Evolutionary conservation across 768 basidiomycete species (phyloP).

Genomic region (Trametes meyenii): DNA sequence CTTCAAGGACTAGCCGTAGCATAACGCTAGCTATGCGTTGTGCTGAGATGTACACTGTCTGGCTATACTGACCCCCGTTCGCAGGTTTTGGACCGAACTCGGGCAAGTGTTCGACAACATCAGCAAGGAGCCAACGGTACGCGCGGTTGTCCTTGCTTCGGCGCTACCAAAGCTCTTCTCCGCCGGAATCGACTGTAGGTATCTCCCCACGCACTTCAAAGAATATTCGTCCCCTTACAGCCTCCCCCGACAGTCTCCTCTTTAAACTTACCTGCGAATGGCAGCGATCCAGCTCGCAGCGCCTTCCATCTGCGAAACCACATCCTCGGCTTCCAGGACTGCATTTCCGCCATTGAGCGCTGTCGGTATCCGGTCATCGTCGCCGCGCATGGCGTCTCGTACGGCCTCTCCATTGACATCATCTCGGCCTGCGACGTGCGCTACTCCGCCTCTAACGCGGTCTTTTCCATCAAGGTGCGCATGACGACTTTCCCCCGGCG

Average conservation of each 20-base stretch:
- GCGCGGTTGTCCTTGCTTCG: constrained; percentile 76
- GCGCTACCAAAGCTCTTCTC: constrained; percentile 73
- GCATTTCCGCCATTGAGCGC: constrained; percentile 67
- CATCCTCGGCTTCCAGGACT: constrained; percentile 65
- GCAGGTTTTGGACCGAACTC: constrained; percentile 76
- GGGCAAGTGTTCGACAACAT: constrained; percentile 62
- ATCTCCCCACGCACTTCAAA: no score
- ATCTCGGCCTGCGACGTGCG: constrained; percentile 79
- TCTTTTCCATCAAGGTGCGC: constrained; percentile 74
- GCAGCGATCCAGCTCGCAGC: constrained; percentile 54
- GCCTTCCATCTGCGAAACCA: constrained; percentile 51
- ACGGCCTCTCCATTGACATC: constrained; percentile 83
- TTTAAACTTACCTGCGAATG: constrained; percentile 26
- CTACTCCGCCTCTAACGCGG: constrained; percentile 61
- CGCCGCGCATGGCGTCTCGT: constrained; percentile 72
- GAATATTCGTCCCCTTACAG: no score
- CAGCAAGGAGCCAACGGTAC: constrained; percentile 54
- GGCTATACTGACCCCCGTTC: not conserved
- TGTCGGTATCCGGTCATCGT: constrained; percentile 82
- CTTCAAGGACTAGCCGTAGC: not conserved
- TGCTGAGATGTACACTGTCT: not conserved
- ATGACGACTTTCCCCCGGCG: not conserved
- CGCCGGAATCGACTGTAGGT: constrained; percentile 80
- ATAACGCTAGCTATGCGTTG: not conserved
- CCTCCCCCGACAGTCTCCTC: not conserved